Base-by-base conservation (phyloP, 1,284 basidiomycete genomes). In the Ganoderma multipileum region DNA sequence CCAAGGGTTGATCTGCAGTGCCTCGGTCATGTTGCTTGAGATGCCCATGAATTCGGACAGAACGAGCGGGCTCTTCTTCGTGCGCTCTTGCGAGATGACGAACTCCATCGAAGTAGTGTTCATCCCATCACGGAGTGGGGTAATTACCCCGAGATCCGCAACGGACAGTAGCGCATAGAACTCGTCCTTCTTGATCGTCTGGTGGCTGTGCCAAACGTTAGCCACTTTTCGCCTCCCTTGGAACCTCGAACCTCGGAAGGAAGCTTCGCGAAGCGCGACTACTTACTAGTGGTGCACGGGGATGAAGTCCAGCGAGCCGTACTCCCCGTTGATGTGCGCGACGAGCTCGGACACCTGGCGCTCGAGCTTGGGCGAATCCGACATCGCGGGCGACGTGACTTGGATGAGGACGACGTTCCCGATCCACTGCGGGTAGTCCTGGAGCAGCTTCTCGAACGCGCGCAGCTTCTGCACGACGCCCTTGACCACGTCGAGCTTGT, bases 61-160 rank as follows among this genome's bases (percentile, higher is more conserved):
- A 67, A 99, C 94, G 65, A 97, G 88, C 0, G 94, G 96, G 65
- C 92, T 95, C 81, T 91, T 91, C 79, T 91, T 90, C 60, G 89
- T 93, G 73, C 86, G 87, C 75, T 94, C 88, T 82, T 99, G 97
- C 65, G 96, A 96, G 70, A 99, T 92, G 60, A 98, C 94, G 81
- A 95, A 99, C 82, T 99, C 97, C 97, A 99, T 99, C 61, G 90
- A 92, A 0, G 96, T 99, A 11, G 98, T 99, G 86, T 99, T 99
- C 97, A 99, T 99, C 11, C 97, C 97, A 78, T 99, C 97, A 38
- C 97, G 91, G 8, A 99, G 87, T 0, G 96, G 96, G 0, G 97
- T 99, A 81, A 99, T 98, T 33, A 99, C 91, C 9, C 94, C 97
- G 28, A 99, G 87, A 80, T 99, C 97, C 14, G 97, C 97, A 0